Conservation (phyloP, 768 basidiomycete genomes). For the Boletus pseudo-olivaceus region DNA sequence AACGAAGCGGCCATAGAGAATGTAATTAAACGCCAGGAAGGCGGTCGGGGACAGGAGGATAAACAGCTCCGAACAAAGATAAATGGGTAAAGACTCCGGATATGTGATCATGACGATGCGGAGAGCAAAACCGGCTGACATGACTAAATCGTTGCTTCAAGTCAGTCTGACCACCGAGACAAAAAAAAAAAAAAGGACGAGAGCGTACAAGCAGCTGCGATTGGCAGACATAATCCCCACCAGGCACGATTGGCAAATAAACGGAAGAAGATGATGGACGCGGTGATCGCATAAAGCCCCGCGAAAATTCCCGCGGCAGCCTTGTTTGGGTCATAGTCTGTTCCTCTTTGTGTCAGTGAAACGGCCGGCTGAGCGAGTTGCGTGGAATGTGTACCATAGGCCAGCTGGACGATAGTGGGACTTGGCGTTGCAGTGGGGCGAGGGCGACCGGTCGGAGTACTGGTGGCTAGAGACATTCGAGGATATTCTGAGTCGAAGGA, state of each 20-base stretch:
- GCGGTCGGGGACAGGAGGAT: conserved; percentile 26
- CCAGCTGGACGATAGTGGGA: conserved; percentile 6
- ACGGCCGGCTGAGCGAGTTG: not conserved
- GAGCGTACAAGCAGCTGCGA: conserved; percentile 23
- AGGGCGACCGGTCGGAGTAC: not conserved
- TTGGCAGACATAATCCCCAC: conserved; percentile 34
- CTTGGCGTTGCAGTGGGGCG: conserved; percentile 4
- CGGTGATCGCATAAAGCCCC: conserved; percentile 18
- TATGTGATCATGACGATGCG: conserved; percentile 18
- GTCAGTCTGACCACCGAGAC: conserved; percentile 1
- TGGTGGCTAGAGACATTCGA: conserved; percentile 8
- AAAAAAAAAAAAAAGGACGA: not conserved
- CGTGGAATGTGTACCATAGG: not conserved
- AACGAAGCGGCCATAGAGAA: conserved; percentile 30
- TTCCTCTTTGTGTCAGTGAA: not conserved
- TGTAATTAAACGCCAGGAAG: conserved; percentile 34
- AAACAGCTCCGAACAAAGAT: conserved; percentile 20
- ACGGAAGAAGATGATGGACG: conserved; percentile 14
- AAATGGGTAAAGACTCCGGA: conserved; percentile 18
- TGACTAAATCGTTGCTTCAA: conserved; percentile 9
- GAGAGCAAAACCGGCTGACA: conserved; percentile 18
- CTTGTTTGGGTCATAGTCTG: conserved; percentile 27
- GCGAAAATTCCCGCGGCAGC: conserved; percentile 20
- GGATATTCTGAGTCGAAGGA: no score
- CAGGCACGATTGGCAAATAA: conserved; percentile 21